Conservation (phyloP, 2,329 filamentous ascomycete genomes). For the Kalaharituber pfeilii region DNA sequence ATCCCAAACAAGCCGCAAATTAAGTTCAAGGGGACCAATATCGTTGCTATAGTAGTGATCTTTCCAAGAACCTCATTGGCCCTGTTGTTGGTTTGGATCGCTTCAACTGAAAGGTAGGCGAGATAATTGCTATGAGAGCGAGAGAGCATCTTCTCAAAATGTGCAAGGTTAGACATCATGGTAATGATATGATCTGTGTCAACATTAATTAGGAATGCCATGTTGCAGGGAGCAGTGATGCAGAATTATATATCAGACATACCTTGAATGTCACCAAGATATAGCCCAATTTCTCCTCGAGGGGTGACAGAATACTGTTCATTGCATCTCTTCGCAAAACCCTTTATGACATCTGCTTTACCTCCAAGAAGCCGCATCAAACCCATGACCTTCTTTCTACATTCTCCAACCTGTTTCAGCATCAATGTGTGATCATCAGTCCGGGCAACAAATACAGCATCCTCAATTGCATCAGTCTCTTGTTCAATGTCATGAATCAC, state of each 20-base stretch:
- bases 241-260: not conserved
- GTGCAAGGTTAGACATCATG: constrained; percentile 90
- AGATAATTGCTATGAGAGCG: constrained; percentile 92
- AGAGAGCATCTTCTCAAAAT: constrained; percentile 95
- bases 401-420: constrained; percentile 69
- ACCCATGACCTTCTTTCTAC: constrained; percentile 87
- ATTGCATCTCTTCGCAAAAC: constrained; percentile 97
- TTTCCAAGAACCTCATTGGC: constrained; percentile 85
- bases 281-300: constrained; percentile 88
- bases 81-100: constrained; percentile 54
- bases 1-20: constrained; percentile 74
- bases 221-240: not conserved
- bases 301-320: constrained; percentile 92
- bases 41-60: constrained; percentile 83
- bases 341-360: constrained; percentile 95
- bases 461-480: constrained; percentile 84
- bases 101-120: constrained; percentile 40
- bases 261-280: constrained; percentile 80
- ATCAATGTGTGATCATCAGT: constrained; percentile 71
- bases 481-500: constrained; percentile 72
- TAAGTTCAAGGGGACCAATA: constrained; percentile 90
- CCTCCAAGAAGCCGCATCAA: constrained; percentile 83
- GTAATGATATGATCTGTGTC: constrained; percentile 76
- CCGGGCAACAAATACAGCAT: constrained; percentile 66
- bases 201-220: too few species aligned